Evolutionary conservation across 768 basidiomycete species (phyloP).

Genomic region (Coprinellus micaceus): DNA sequence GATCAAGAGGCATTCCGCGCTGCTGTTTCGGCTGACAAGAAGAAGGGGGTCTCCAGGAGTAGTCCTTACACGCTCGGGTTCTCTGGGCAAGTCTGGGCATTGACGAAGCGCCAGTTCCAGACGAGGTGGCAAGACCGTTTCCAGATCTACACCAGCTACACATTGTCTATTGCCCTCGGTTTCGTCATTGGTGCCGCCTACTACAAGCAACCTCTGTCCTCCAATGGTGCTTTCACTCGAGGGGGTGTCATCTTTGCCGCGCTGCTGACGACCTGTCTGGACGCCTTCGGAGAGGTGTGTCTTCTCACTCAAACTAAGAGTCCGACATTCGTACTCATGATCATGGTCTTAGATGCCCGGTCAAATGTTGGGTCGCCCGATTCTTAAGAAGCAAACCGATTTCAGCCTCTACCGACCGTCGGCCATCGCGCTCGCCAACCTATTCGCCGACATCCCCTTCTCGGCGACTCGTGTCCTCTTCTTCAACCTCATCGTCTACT

Average conservation of each 20-base stretch:
- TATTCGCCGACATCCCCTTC: conserved; percentile 66
- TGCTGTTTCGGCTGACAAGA: conserved; percentile 77
- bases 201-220: conserved; percentile 66
- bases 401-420: conserved; percentile 68
- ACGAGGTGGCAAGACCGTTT: conserved; percentile 73
- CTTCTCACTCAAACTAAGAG: too few relatives aligned
- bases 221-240: conserved; percentile 84
- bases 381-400: conserved; percentile 57
- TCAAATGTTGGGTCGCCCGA: conserved; percentile 79
- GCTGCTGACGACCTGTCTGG: conserved; percentile 62
- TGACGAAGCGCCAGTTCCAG: conserved; percentile 72
- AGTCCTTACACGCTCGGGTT: conserved; percentile 84
- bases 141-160: conserved; percentile 68
- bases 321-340: not conserved
- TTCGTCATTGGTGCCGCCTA: conserved; percentile 38
- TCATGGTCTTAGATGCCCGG: conserved; percentile 43
- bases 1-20: conserved; percentile 77
- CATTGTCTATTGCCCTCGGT: conserved; percentile 39
- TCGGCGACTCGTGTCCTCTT: conserved; percentile 55
- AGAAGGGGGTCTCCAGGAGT: conserved; percentile 69
- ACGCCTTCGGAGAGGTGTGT: conserved; percentile 69
- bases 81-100: conserved; percentile 63
- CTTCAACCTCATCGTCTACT: conserved; percentile 66
- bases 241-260: conserved; percentile 75
- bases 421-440: conserved; percentile 62